These are phyloP conservation scores for Lipomyces yarrowii DNA, from an alignment of 1,139 yeast genomes.

Conservation along the genomic window DNA sequence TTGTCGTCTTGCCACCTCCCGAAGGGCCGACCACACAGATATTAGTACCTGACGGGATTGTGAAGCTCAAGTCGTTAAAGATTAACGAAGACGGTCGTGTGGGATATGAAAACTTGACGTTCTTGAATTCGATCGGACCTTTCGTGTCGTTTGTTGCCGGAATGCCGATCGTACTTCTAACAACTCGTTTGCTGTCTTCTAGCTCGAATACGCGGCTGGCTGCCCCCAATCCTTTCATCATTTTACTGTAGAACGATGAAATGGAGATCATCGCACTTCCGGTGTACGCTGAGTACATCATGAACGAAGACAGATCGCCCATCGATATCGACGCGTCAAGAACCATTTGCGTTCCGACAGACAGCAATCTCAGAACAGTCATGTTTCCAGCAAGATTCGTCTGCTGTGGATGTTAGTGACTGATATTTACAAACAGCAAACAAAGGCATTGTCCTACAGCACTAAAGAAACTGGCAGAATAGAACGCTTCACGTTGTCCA, in stretches of 20 bases:
- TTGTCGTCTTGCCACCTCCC: constrained; percentile 94
- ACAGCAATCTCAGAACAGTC: constrained; percentile 75
- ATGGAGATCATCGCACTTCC: constrained; percentile 88
- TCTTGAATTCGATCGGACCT: constrained; percentile 25
- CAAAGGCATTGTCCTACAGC: constrained; percentile 14
- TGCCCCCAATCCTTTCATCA: constrained; percentile 97
- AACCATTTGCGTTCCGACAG: constrained; percentile 80
- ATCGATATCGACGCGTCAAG: constrained; percentile 68
- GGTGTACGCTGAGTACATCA: constrained; percentile 91
- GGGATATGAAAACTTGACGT: constrained; percentile 32
- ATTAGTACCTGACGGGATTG: constrained; percentile 77
- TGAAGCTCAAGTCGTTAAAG: constrained; percentile 65
- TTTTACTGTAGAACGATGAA: constrained; percentile 86
- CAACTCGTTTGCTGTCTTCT: constrained; percentile 70
- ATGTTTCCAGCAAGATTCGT: constrained; percentile 82
- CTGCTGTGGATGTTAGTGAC: constrained; percentile 51
- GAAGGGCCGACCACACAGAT: constrained; percentile 95
- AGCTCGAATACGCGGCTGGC: constrained; percentile 90
- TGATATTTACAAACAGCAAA: neutral
- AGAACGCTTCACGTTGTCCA: constrained; percentile 77
- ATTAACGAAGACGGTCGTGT: constrained; percentile 75
- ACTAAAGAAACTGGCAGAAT: constrained; percentile 52
- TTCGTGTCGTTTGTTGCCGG: constrained; percentile 35
- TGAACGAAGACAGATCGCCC: constrained; percentile 89
- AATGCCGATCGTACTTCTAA: constrained; percentile 65